Percentiles rank a stretch among this genome's conserved stretches.
Conservation (phyloP, 345 rosid species). For the Pistacia vera region DNA sequence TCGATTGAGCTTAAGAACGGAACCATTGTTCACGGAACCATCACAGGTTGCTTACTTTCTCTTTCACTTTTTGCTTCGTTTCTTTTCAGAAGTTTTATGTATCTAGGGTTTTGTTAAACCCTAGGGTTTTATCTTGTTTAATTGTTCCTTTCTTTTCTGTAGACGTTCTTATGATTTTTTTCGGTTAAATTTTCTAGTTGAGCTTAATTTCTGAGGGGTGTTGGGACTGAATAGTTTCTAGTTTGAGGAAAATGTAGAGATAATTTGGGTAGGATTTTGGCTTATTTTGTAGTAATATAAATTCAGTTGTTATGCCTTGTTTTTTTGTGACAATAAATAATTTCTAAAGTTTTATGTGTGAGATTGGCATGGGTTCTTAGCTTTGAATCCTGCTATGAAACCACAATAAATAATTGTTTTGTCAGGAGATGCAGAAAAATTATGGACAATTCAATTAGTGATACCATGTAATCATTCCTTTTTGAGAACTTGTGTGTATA, state of each 20-base stretch:
- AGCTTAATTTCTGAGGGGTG: background rate
- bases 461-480: background rate
- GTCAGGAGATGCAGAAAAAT: background rate
- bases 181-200: background rate
- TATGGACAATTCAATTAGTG: background rate
- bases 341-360: background rate
- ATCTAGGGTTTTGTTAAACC: background rate
- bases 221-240: background rate
- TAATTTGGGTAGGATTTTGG: background rate
- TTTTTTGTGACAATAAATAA: background rate
- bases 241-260: background rate
- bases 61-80: background rate
- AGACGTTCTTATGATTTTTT: background rate
- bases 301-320: background rate
- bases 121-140: background rate
- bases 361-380: constrained; percentile 3
- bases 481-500: background rate
- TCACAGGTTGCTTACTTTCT: constrained; percentile 59
- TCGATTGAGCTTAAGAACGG: constrained; percentile 98
- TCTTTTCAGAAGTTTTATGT: background rate
- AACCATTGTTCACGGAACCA: constrained; percentile 91
- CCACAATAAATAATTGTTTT: background rate
- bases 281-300: background rate
- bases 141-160: background rate
- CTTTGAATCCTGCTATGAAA: background rate